Evolutionary conservation across 1,284 basidiomycete species (phyloP).

Genomic region (Mycosarcoma maydis): DNA sequence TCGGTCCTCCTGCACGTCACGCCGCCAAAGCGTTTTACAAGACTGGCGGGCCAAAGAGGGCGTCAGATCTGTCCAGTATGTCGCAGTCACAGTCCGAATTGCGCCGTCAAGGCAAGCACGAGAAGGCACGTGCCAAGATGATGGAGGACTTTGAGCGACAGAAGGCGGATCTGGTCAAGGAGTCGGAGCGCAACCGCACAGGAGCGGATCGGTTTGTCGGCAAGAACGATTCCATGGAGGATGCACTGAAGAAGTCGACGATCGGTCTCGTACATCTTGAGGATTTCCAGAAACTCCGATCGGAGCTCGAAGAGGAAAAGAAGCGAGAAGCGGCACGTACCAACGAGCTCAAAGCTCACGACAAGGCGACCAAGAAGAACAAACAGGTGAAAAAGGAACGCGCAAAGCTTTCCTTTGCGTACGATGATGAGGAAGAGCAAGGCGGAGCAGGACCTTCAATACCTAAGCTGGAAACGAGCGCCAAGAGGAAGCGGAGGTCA

Average conservation of each 20-base stretch:
- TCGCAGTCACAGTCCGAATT: conserved; percentile 51
- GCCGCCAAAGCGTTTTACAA: not conserved
- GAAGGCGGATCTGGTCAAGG: conserved; percentile 78
- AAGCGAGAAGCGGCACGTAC: conserved; percentile 81
- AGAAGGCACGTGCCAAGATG: conserved; percentile 55
- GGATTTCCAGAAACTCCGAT: conserved; percentile 80
- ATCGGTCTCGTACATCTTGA: conserved; percentile 91
- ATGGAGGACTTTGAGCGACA: conserved; percentile 85
- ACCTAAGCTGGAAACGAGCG: conserved; percentile 34
- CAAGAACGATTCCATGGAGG: conserved; percentile 94
- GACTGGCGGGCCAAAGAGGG: not conserved
- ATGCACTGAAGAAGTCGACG: conserved; percentile 89
- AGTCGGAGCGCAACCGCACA: conserved; percentile 63
- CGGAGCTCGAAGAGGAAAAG: conserved; percentile 91
- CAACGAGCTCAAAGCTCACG: conserved; percentile 45
- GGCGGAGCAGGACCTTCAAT: conserved; percentile 5
- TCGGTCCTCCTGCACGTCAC: not conserved
- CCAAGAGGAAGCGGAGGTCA: conserved; percentile 52
- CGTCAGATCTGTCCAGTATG: too few species aligned
- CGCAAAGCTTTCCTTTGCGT: conserved; percentile 86
- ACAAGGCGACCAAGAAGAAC: conserved; percentile 69
- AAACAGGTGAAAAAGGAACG: conserved; percentile 88
- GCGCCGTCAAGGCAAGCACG: conserved; percentile 52
- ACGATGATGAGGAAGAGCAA: conserved; percentile 57
- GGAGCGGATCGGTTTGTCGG: conserved; percentile 82